Percentiles rank a stretch among this genome's conserved stretches.
These are phyloP conservation scores for Halophytophthora batemanensis DNA, from an alignment of 352 stramenopile genomes.

Conservation along the genomic window DNA sequence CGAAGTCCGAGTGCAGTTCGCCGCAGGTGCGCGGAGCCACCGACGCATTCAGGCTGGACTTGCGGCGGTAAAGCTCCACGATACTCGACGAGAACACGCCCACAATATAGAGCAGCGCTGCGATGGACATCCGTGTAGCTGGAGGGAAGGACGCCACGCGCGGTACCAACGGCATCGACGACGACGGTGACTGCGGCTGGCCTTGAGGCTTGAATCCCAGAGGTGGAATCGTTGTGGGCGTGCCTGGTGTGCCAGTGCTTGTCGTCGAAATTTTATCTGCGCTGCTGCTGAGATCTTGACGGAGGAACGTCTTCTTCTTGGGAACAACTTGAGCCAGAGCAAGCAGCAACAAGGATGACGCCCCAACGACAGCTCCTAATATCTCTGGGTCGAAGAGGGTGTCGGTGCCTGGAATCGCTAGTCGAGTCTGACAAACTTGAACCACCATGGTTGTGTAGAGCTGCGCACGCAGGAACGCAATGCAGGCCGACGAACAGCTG, in stretches of 20 bases:
- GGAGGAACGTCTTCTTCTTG: background rate
- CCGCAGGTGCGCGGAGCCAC: conserved; percentile 19
- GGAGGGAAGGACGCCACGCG: conserved; percentile 15
- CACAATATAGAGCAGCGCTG: conserved; percentile 53
- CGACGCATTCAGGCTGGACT: conserved; percentile 15
- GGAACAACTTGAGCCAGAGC: conserved; percentile 10
- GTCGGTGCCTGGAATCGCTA: conserved; percentile 27
- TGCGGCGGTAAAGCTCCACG: conserved; percentile 74
- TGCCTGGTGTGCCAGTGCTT: conserved; percentile 5
- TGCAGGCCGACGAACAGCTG: conserved; percentile 41
- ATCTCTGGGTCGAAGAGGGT: conserved; percentile 44
- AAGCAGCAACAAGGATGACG: conserved; percentile 18
- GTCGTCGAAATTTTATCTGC: conserved; percentile 1
- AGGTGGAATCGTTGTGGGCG: background rate
- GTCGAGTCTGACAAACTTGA: conserved; percentile 58
- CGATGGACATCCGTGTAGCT: conserved; percentile 42
- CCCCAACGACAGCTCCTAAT: conserved; percentile 26
- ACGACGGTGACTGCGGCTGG: conserved; percentile 3
- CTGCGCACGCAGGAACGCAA: conserved; percentile 64
- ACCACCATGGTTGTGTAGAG: conserved; percentile 66
- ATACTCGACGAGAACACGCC: conserved; percentile 71
- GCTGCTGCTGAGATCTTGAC: background rate
- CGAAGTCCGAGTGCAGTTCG: conserved; percentile 37
- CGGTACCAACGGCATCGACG: conserved; percentile 7
- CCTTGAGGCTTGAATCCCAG: background rate